Conservation (phyloP, 768 basidiomycete genomes). For the Amanita polypyramis region DNA sequence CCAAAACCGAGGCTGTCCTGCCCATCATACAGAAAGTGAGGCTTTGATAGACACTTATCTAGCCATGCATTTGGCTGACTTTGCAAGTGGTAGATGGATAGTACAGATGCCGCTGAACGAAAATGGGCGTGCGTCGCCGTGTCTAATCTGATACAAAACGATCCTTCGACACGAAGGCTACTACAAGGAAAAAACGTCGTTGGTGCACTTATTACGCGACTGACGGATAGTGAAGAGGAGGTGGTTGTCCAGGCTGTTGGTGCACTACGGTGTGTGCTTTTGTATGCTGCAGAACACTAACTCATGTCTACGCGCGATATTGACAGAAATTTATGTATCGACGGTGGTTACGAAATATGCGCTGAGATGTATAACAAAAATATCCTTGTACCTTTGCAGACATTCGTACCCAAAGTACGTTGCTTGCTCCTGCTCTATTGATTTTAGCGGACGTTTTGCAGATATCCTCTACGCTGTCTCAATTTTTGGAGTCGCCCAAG, state of each 20-base stretch:
- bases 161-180: constrained; percentile 82
- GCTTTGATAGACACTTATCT: not conserved
- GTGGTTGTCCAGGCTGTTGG: constrained; percentile 86
- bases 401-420: constrained; percentile 69
- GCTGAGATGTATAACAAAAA: constrained; percentile 98
- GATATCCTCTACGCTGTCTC: constrained; percentile 66
- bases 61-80: constrained; percentile 1
- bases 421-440: not conserved
- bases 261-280: constrained; percentile 71
- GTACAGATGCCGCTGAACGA: constrained; percentile 66
- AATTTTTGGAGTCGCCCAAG: constrained; percentile 53
- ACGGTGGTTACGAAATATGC: constrained; percentile 92
- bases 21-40: constrained; percentile 86
- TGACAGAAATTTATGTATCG: constrained; percentile 81
- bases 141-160: constrained; percentile 92
- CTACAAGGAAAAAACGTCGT: constrained; percentile 89
- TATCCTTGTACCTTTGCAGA: constrained; percentile 64
- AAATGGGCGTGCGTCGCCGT: constrained; percentile 96
- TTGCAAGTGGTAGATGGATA: constrained; percentile 47
- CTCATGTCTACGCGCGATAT: not conserved
- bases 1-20: constrained; percentile 68
- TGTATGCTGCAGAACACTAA: constrained; percentile 13
- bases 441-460: constrained; percentile 18
- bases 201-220: constrained; percentile 72
- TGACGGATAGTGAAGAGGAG: constrained; percentile 85